Percentiles rank a stretch among this genome's conserved stretches.
phyloP scores from a whole-genome alignment of 1,139 yeast genomes.

The Protomyces pachydermus region DNA sequence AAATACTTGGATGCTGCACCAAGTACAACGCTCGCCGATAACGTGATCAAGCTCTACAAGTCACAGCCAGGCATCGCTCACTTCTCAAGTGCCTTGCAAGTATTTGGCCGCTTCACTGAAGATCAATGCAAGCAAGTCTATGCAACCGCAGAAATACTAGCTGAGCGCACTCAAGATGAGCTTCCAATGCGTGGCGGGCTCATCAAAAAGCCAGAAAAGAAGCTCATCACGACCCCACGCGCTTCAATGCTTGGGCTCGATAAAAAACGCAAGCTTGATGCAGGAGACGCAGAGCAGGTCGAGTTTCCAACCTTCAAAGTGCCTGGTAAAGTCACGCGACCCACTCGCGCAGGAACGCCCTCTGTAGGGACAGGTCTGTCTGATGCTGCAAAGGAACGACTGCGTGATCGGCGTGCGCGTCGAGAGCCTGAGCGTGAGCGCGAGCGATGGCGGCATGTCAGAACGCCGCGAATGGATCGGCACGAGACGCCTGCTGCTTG shows the following conservation, averaged over 20 bases:
- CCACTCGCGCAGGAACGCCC: conserved; percentile 32
- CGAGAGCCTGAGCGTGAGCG: conserved; percentile 4
- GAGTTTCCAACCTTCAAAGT: conserved; percentile 15
- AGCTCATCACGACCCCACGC: not conserved
- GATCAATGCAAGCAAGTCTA: conserved; percentile 4
- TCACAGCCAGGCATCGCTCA: conserved; percentile 15
- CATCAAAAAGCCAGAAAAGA: conserved; percentile 5
- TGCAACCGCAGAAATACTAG: not conserved
- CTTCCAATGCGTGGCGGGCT: conserved; percentile 9
- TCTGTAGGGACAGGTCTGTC: conserved; percentile 32
- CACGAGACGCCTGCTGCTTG: conserved; percentile 3
- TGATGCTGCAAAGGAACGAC: conserved; percentile 30
- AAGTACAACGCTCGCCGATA: conserved; percentile 26
- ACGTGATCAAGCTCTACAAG: conserved; percentile 25
- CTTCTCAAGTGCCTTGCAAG: conserved; percentile 23
- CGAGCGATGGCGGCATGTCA: conserved; percentile 2
- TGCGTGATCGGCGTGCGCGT: conserved; percentile 24
- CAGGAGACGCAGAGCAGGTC: not conserved
- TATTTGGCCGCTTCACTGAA: conserved; percentile 26
- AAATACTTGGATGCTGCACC: conserved; percentile 5
- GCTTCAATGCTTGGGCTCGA: conserved; percentile 8
- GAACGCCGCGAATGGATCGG: conserved; percentile 1
- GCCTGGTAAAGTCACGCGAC: not conserved
- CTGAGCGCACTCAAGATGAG: not conserved
- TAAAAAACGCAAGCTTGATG: conserved; percentile 13